A percentile compares a stretch with the other conserved stretches of the same genome.
These are phyloP conservation scores for Arachnomyces sp. DNA, from an alignment of 2,329 filamentous ascomycete genomes.

Conservation along the genomic window DNA sequence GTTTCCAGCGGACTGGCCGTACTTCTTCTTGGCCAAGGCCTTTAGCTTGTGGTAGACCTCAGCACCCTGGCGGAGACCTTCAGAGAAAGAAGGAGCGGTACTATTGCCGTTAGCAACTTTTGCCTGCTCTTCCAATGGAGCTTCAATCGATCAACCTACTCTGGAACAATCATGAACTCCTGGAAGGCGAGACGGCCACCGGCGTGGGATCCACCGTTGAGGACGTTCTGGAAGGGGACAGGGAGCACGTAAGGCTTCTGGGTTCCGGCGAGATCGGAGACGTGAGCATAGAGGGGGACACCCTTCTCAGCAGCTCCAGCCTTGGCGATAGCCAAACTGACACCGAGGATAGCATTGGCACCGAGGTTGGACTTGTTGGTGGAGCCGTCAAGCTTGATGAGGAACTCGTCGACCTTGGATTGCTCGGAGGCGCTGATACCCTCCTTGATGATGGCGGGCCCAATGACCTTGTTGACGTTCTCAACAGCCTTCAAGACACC, in stretches of 20 bases:
- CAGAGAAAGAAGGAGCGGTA: conserved; percentile 79
- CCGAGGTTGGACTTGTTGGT: conserved; percentile 80
- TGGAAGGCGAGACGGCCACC: conserved; percentile 93
- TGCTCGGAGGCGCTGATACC: conserved; percentile 79
- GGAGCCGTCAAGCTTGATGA: conserved; percentile 76
- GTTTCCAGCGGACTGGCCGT: conserved; percentile 96
- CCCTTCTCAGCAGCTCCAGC: conserved; percentile 83
- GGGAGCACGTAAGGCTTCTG: conserved; percentile 88
- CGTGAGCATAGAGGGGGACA: conserved; percentile 77
- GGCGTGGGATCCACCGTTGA: conserved; percentile 92
- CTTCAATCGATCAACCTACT: conserved; percentile 40
- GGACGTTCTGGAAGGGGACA: conserved; percentile 88
- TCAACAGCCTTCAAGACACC: conserved; percentile 71
- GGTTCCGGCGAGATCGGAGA: conserved; percentile 78
- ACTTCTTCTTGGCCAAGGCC: conserved; percentile 96
- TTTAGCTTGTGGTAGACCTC: conserved; percentile 99
- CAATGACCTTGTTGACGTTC: conserved; percentile 78
- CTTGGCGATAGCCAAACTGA: conserved; percentile 77
- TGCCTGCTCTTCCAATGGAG: conserved; percentile 6
- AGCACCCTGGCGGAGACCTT: conserved; percentile 90
- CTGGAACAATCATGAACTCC: conserved; percentile 92
- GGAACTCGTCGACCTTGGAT: conserved; percentile 72
- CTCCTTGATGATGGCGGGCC: conserved; percentile 72
- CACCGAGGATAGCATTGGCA: conserved; percentile 82
- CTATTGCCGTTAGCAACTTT: conserved; percentile 34